Evolutionary conservation across 2,329 filamentous ascomycete genomes (phyloP).

Genomic region (Fusarium sp.): DNA sequence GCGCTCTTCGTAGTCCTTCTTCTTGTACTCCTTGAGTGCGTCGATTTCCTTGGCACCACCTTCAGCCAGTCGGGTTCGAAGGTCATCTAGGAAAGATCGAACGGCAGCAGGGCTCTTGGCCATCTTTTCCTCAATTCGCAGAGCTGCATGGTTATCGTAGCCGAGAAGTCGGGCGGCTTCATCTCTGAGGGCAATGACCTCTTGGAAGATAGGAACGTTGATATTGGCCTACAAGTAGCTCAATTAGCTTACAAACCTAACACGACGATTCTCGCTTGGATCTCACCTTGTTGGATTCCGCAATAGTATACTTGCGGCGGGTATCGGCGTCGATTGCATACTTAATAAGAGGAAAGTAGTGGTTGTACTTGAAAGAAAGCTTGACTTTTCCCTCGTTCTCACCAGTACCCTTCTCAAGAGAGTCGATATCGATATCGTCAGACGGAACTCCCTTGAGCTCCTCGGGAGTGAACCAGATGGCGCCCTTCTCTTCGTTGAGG

Average conservation of each 20-base stretch:
- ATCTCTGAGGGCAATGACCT: conserved; percentile 81
- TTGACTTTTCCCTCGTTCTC: conserved; percentile 82
- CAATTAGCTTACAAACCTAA: not conserved
- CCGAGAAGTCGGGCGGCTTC: conserved; percentile 83
- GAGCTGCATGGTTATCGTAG: conserved; percentile 82
- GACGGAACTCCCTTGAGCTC: conserved; percentile 82
- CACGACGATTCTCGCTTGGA: not conserved
- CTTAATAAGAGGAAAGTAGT: conserved; percentile 83
- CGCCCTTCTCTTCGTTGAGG: conserved; percentile 86
- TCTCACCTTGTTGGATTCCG: conserved; percentile 82
- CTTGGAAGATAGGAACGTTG: conserved; percentile 81
- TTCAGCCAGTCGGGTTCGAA: conserved; percentile 75
- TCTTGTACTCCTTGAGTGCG: conserved; percentile 81
- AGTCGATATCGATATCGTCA: conserved; percentile 75
- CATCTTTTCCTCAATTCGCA: conserved; percentile 88
- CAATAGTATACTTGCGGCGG: conserved; percentile 77
- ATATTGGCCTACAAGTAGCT: conserved; percentile 66
- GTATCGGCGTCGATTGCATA: conserved; percentile 80
- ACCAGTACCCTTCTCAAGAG: conserved; percentile 78
- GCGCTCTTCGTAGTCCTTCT: conserved; percentile 74
- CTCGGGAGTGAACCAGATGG: conserved; percentile 81
- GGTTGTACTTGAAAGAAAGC: conserved; percentile 87
- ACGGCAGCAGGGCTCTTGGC: conserved; percentile 82
- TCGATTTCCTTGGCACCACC: conserved; percentile 80
- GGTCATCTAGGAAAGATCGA: conserved; percentile 79